Conservation (phyloP, 1,139 yeast genomes). For the Geotrichum australiense region DNA sequence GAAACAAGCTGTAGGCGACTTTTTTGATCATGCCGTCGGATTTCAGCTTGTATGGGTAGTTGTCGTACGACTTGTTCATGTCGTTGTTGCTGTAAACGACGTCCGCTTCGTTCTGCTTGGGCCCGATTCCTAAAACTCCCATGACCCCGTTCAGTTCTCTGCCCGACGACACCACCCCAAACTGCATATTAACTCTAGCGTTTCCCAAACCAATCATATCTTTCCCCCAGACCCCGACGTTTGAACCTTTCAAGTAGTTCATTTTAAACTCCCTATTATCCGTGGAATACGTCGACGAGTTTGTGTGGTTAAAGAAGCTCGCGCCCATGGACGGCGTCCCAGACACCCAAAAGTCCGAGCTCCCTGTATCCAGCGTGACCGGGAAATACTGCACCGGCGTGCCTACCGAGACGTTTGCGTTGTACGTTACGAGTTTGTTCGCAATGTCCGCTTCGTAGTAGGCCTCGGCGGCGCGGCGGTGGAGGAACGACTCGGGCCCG, state of each 20-base stretch:
- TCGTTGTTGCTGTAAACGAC: conserved; percentile 6
- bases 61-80: conserved; percentile 14
- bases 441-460: conserved; percentile 1
- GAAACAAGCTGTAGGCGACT: conserved; percentile 38
- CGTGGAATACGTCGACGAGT: neutral
- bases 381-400: conserved; percentile 30
- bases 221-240: conserved; percentile 16
- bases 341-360: conserved; percentile 38
- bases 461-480: too few relatives aligned
- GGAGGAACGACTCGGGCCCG: neutral
- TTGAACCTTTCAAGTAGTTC: conserved; percentile 2
- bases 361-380: conserved; percentile 37
- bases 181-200: conserved; percentile 17
- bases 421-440: conserved; percentile 2
- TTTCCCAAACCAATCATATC: conserved; percentile 15
- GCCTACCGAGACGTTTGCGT: conserved; percentile 25
- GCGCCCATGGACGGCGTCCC: conserved; percentile 18
- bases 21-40: conserved; percentile 40
- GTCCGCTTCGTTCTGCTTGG: conserved; percentile 15
- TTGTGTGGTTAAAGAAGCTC: neutral
- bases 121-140: conserved; percentile 23
- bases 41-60: conserved; percentile 21
- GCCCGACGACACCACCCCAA: conserved; percentile 22
- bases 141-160: conserved; percentile 20
- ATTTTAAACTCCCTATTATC: conserved; percentile 5